Evolutionary conservation across 2,329 filamentous ascomycete species (phyloP).

Genomic region (Cladosporium colombiae): DNA sequence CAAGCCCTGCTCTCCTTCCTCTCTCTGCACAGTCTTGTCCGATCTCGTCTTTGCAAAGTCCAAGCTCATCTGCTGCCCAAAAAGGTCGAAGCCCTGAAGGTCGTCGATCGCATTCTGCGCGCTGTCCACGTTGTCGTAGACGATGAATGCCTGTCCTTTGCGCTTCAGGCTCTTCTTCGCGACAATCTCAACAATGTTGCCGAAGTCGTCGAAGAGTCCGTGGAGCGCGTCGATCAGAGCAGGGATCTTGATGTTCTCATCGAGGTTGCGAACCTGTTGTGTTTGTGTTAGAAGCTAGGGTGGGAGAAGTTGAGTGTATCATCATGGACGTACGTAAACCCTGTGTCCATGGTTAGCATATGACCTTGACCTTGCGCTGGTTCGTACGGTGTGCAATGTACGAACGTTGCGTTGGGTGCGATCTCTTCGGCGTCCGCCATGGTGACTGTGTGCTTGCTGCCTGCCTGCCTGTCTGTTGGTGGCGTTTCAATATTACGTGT

Average conservation of each 20-base stretch:
- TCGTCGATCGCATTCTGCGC: conserved; percentile 82
- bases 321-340: conserved; percentile 34
- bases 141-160: conserved; percentile 93
- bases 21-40: conserved; percentile 79
- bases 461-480: not conserved
- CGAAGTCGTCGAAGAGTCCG: conserved; percentile 86
- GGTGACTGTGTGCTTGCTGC: not conserved
- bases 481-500: not conserved
- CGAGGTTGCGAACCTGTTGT: conserved; percentile 71
- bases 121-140: conserved; percentile 80
- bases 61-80: conserved; percentile 85
- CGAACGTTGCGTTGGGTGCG: conserved; percentile 43
- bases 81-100: conserved; percentile 87
- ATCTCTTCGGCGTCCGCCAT: conserved; percentile 22
- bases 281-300: conserved; percentile 3
- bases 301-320: not conserved
- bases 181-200: conserved; percentile 78
- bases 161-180: conserved; percentile 88
- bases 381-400: conserved; percentile 46
- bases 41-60: conserved; percentile 80
- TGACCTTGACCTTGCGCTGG: conserved; percentile 29
- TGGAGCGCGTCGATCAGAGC: conserved; percentile 70
- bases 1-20: conserved; percentile 76
- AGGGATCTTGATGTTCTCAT: conserved; percentile 86
- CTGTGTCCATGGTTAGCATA: conserved; percentile 26